A percentile compares a stretch with the other conserved stretches of the same genome.
phyloP scores from a whole-genome alignment of 2,329 filamentous ascomycete genomes.

The Trichoderma breve region DNA sequence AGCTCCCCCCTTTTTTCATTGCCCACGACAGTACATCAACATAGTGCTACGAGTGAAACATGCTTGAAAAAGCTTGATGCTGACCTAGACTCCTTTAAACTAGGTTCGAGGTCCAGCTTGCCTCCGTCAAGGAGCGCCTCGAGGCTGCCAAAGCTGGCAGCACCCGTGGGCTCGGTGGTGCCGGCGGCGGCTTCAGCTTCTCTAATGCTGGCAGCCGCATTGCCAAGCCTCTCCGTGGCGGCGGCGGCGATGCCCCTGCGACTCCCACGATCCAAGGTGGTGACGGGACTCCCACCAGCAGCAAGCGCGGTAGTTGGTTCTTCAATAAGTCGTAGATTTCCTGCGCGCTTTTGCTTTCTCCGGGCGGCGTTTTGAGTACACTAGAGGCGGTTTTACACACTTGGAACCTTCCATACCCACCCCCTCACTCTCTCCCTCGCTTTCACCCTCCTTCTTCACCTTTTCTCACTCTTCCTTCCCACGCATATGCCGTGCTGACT shows the following conservation, averaged over 20 bases:
- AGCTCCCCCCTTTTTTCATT: background rate
- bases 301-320: conserved; percentile 73
- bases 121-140: conserved; percentile 94
- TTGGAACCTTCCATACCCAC: conserved; percentile 20
- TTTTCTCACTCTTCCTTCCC: conserved; percentile 20
- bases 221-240: conserved; percentile 66
- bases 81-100: conserved; percentile 12
- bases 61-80: conserved; percentile 10
- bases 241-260: conserved; percentile 46
- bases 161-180: conserved; percentile 74
- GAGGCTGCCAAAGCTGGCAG: conserved; percentile 92
- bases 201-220: conserved; percentile 62
- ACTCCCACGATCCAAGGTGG: conserved; percentile 58
- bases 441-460: background rate
- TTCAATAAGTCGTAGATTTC: conserved; percentile 58
- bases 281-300: conserved; percentile 53
- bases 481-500: conserved; percentile 15
- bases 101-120: conserved; percentile 96
- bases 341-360: conserved; percentile 15
- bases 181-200: conserved; percentile 70
- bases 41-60: background rate
- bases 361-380: conserved; percentile 29
- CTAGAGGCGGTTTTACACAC: conserved; percentile 16
- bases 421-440: background rate
- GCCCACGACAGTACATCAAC: conserved; percentile 30